Conservation (phyloP, 805 yeast genomes). For the Cyberlindnera mycetangii region DNA sequence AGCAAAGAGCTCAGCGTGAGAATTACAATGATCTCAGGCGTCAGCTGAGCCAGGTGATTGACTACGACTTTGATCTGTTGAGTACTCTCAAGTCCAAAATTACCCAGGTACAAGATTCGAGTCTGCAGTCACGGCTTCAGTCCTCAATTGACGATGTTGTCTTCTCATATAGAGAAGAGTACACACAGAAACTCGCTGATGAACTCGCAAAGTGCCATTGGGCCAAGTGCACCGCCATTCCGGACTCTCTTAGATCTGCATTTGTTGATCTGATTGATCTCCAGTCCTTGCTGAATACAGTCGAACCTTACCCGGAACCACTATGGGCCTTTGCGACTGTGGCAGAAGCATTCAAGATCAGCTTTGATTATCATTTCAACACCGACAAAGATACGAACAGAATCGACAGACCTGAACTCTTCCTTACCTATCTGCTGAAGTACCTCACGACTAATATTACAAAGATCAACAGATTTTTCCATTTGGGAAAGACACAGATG, state of each 20-base stretch:
- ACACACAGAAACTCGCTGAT: conserved; percentile 7
- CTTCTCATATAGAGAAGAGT: conserved; percentile 12
- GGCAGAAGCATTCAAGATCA: conserved; percentile 41
- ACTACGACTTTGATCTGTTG: conserved; percentile 16
- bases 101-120: conserved; percentile 1
- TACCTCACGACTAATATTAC: conserved; percentile 41
- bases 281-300: conserved; percentile 15
- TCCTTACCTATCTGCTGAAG: conserved; percentile 45
- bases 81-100: conserved; percentile 10
- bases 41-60: conserved; percentile 6
- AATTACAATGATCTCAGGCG: conserved; percentile 10
- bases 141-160: conserved; percentile 10
- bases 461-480: conserved; percentile 39
- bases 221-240: conserved; percentile 13
- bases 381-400: conserved; percentile 41
- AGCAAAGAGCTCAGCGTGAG: conserved; percentile 4
- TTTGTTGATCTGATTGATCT: conserved; percentile 18
- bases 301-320: conserved; percentile 33
- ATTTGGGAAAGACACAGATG: conserved; percentile 30
- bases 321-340: conserved; percentile 51
- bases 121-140: neutral
- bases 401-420: conserved; percentile 50
- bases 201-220: conserved; percentile 17
- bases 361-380: conserved; percentile 56
- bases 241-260: neutral